Evolutionary conservation across 2,329 filamentous ascomycete species (phyloP), one percentile per base, ranked within the genome.

Genomic region (Allantophomopsis cytisporea): DNA sequence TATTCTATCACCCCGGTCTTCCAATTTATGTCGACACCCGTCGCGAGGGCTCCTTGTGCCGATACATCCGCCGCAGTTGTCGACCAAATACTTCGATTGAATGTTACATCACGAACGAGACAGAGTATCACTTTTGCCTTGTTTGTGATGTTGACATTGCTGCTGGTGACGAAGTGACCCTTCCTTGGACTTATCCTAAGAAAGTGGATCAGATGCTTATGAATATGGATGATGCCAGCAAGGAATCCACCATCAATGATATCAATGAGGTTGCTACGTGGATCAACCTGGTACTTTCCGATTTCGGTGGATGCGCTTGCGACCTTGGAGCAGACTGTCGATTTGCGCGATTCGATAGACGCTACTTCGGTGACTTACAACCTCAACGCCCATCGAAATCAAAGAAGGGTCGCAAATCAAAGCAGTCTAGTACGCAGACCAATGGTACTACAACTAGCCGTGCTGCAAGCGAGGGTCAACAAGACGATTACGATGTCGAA

Each of bases 1-100:
- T 89, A 17, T 85, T 88, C 55, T 89, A 96, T 59, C 88, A 93
- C 52, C 85, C 87, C 1, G 71, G 80, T 42, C 73, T 96, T 7
- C 89, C 89, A 1, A 73, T 98, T 11, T 94, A 88, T 61, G 91
- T 98, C 52, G 91, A 95, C 59, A 91, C 88, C 8, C 73, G 91
- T 43, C 76, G 75, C 55, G 86, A 94, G 62, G 91, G 89, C 16
- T 94, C 85, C 4, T 65, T 77, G 30, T 78, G 91, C 41, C 83
- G 91, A 35, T 95, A 91, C 55, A 78, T 93, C n/a, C 77, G 91
- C 41, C 76, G 89, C 47, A 96, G 91, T 52, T 98, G 91, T 63
- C 77, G 75, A 44, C 85, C 91, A 1, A 98, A 96, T 53, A 76
- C 91, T n/a, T 71, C 74, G 23, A 67, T 96, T 50, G 88, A 91